Conservation (phyloP, 306 rosid species). For the Lithocarpus polystachyus region DNA sequence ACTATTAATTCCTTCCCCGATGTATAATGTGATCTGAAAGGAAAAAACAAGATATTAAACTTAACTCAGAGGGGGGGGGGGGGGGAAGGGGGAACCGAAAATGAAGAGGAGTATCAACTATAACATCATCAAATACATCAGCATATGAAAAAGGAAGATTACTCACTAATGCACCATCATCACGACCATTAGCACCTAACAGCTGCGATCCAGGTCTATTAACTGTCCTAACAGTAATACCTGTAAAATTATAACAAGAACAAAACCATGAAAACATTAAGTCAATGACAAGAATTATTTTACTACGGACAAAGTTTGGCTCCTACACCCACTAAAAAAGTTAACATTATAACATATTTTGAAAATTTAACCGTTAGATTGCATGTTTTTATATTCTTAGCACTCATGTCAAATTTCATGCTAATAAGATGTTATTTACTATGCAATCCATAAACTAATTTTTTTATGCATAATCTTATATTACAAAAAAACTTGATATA, state of each 20-base stretch:
- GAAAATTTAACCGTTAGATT: too few species aligned
- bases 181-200: slow-evolving; percentile 9
- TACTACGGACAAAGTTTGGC: background rate
- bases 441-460: too few species aligned
- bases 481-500: too few species aligned
- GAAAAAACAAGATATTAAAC: background rate
- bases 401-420: too few species aligned
- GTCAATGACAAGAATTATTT: background rate
- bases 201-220: background rate
- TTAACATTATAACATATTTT: too few species aligned
- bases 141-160: background rate
- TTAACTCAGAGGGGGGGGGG: background rate
- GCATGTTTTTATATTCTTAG: too few species aligned
- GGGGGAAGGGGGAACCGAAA: background rate
- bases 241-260: background rate
- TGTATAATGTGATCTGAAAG: background rate
- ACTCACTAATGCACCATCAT: slow-evolving; percentile 7
- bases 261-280: background rate
- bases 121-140: background rate
- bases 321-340: too few species aligned
- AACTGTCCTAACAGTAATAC: background rate
- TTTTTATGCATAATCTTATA: too few species aligned
- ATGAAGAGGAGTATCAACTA: background rate
- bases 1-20: background rate
- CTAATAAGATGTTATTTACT: too few species aligned